Evolutionary conservation across 192 early-diverging fungal genomes (phyloP), one percentile per base, ranked within the genome.

Genomic region (Backusella westeae): DNA sequence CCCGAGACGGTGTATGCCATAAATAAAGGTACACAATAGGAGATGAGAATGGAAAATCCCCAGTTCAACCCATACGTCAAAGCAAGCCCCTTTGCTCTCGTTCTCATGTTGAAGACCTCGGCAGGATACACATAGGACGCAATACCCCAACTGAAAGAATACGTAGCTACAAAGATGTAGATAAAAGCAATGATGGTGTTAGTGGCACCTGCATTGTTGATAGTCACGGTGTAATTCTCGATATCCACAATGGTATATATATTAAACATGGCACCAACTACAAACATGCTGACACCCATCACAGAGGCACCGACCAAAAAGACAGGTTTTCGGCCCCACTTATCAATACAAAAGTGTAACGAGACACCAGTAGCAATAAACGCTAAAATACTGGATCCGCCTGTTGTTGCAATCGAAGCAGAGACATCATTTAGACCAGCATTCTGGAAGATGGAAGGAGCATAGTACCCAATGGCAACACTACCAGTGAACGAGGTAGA

Each of bases 251-350:
- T 65, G 32, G 63, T 72, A 21, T 66, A 77, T 0, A 70, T 42
- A n/a, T 77, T 56, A 32, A 83, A 83, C 35, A 80, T 63, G 36
- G 80, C 83, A 63, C 88, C 91, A 41, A 94, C 89, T 42, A 93
- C 77, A 73, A 89, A 85, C 76, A 93, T 89, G 63, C 86, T 80
- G 26, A 90, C 71, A 26, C 83, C 84, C 90, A 94, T 94, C 49
- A 86, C 84, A 36, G 86, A 76, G 0, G 90, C 90, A 10, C 96
- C 96, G 19, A 85, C 83, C 41, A 95, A 72, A 6, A 97, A 85
- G 2, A 96, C 87, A 71, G 87, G 89, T 17, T 89, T 84, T 26
- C 96, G 92, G 32, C 96, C 96, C 82, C 92, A 86, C 10, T 82
- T 83, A 63, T 97, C 96, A 63, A 98, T 85, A 46, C 73, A 82